Percentiles rank a stretch among this genome's conserved stretches.
Conservation (phyloP, 805 yeast genomes). For the Saturnispora mendoncae region DNA sequence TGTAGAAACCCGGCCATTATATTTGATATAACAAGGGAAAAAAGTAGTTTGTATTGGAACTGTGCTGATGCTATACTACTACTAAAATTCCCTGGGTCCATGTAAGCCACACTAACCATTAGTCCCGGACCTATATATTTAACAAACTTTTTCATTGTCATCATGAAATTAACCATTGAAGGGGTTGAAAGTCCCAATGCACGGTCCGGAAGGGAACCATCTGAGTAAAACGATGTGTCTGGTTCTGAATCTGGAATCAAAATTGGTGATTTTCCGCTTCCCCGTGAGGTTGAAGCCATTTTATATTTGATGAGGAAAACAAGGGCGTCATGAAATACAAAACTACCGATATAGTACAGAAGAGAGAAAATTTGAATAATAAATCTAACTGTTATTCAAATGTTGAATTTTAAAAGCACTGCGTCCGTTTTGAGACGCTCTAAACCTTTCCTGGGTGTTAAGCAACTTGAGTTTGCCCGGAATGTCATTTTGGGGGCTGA, state of each 20-base stretch:
- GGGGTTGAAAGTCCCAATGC: too few relatives aligned
- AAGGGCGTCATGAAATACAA: too few relatives aligned
- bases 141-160: slow-evolving; percentile 29
- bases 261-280: too few relatives aligned
- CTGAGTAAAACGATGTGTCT: too few relatives aligned
- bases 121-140: slow-evolving; percentile 82
- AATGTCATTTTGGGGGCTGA: slow-evolving; percentile 8
- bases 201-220: too few relatives aligned
- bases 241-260: too few relatives aligned
- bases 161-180: background rate
- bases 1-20: slow-evolving; percentile 83
- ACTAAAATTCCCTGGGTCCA: slow-evolving; percentile 97
- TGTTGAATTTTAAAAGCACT: slow-evolving; percentile 1
- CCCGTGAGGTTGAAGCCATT: too few relatives aligned
- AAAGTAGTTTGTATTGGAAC: slow-evolving; percentile 68
- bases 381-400: too few relatives aligned
- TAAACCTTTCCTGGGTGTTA: background rate
- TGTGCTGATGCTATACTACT: slow-evolving; percentile 81
- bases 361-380: too few relatives aligned
- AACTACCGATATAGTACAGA: too few relatives aligned
- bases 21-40: slow-evolving; percentile 71
- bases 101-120: slow-evolving; percentile 90
- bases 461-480: slow-evolving; percentile 1
- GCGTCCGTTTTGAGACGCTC: background rate
- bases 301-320: too few relatives aligned